Evolutionary conservation across 768 basidiomycete genomes (phyloP), one percentile per base, ranked within the genome.

Genomic region (Hericium erinaceus): DNA sequence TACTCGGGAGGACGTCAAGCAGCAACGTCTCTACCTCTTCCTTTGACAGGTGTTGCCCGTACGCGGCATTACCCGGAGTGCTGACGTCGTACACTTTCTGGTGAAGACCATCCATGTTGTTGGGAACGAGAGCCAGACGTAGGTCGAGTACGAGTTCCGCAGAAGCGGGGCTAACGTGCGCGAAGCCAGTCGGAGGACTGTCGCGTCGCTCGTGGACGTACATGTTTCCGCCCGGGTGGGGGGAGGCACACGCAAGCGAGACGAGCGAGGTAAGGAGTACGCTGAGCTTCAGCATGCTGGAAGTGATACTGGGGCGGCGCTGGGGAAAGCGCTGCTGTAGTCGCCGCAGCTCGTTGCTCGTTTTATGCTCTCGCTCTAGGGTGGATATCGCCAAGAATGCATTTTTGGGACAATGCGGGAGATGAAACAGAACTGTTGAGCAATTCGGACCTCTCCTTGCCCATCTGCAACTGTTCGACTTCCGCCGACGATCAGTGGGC

Each of bases 91-190:
- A 63, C 5, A 74, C 55, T 16, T 68, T 67, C 28, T 57, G 63
- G 64, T 70, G 67, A 26, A 74, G 64, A 2, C 70, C 73, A 18
- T 62, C 60, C 28, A 68, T 61, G 62, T 73, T 54, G 52, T 62
- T 65, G 58, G 69, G 69, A 4, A 64, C 66, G 50, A 74, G 66
- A 40, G 67, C 70, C 52, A 74, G 67, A 58, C 70, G 69, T 49
- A 74, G 60, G 40, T 66, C 65, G 26, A 74, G 62, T 28, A 57
- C 39, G 20, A 61, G 52, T 20, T 59, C 52, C 3, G 64, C 57
- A 37, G 65, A 56, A 10, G 68, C 69, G 20, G 64, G 54, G 22
- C 63, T 62, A 10, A 51, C 50, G 10, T 48, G 50, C 41, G 61
- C 64, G 61, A 69, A 72, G 20, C 71, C 71, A 15, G 60, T 58